A percentile compares a stretch with the other conserved stretches of the same genome.
Evolutionary conservation across 306 rosid species (phyloP).

Genomic region (Astragalus glycyphyllos): DNA sequence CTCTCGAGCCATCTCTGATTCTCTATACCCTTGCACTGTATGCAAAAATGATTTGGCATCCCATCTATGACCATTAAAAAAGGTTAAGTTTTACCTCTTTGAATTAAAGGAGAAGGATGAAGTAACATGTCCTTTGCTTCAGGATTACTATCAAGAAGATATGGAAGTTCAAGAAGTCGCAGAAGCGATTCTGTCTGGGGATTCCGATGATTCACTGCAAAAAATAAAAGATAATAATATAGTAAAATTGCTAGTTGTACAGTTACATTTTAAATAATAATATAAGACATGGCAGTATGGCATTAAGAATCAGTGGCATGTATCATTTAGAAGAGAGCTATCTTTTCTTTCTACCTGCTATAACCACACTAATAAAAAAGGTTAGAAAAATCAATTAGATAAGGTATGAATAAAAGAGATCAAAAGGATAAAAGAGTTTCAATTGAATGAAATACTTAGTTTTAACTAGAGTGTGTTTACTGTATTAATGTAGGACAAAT

Average conservation of each 20-base stretch:
- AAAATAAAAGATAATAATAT: neutral
- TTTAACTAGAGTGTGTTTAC: neutral
- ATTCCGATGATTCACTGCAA: slow-evolving; percentile 67
- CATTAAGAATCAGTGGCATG: slow-evolving; percentile 19
- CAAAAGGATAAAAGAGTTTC: slow-evolving; percentile 3
- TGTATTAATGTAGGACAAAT: neutral
- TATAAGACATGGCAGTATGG: slow-evolving; percentile 10
- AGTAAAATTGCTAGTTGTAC: slow-evolving; percentile 12
- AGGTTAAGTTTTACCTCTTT: slow-evolving; percentile 55
- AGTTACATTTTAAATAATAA: slow-evolving; percentile 21
- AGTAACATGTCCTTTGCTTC: slow-evolving; percentile 48
- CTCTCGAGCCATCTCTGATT: slow-evolving; percentile 31
- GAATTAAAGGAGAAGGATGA: slow-evolving; percentile 53
- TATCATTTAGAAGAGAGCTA: slow-evolving; percentile 21
- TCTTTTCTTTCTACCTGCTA: slow-evolving; percentile 4
- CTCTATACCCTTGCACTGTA: slow-evolving; percentile 3
- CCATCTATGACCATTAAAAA: slow-evolving; percentile 19
- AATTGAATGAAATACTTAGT: slow-evolving; percentile 2
- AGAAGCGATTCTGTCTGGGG: slow-evolving; percentile 88
- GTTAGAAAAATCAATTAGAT: slow-evolving; percentile 31
- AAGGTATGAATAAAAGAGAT: slow-evolving; percentile 15
- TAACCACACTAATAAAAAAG: slow-evolving; percentile 6
- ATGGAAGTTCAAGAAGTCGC: slow-evolving; percentile 86
- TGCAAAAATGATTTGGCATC: slow-evolving; percentile 15
- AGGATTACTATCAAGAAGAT: slow-evolving; percentile 72